phyloP scores from a whole-genome alignment of 2,329 filamentous ascomycete species.

The Ceratocystis cacaofunesta region DNA sequence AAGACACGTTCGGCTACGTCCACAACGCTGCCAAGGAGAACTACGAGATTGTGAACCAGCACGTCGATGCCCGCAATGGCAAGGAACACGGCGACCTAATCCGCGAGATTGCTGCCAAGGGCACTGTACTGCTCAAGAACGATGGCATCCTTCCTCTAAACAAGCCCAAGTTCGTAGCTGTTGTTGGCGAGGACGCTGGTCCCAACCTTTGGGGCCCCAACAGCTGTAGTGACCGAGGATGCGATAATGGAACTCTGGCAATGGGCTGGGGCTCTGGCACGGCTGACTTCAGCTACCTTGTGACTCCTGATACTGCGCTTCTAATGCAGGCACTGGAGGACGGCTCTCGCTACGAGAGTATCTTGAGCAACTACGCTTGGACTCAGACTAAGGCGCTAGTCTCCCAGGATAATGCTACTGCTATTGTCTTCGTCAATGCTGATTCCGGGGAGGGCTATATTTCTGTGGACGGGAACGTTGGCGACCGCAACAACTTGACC shows the following conservation, averaged over 20 bases:
- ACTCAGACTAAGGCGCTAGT: slow-evolving; percentile 46
- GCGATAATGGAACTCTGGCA: slow-evolving; percentile 46
- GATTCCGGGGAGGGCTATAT: slow-evolving; percentile 81
- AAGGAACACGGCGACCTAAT: slow-evolving; percentile 55
- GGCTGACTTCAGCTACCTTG: slow-evolving; percentile 58
- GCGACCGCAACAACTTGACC: slow-evolving; percentile 85
- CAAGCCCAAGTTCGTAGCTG: slow-evolving; percentile 58
- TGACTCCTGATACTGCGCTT: slow-evolving; percentile 59
- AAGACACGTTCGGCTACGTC: slow-evolving; percentile 55
- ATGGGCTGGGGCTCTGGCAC: slow-evolving; percentile 72
- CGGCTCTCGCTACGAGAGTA: slow-evolving; percentile 45
- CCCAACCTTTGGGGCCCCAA: slow-evolving; percentile 63
- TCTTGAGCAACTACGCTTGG: slow-evolving; percentile 50
- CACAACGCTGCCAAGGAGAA: slow-evolving; percentile 49
- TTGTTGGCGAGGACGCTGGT: slow-evolving; percentile 73
- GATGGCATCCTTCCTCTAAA: slow-evolving; percentile 59
- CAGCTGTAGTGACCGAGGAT: slow-evolving; percentile 55
- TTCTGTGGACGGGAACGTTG: slow-evolving; percentile 63
- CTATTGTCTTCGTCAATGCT: slow-evolving; percentile 83
- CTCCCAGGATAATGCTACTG: slow-evolving; percentile 46
- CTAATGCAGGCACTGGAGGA: slow-evolving; percentile 47
- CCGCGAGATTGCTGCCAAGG: slow-evolving; percentile 61
- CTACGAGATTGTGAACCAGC: slow-evolving; percentile 57
- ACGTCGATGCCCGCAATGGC: slow-evolving; percentile 66
- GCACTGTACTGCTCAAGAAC: slow-evolving; percentile 85